Percentiles rank a stretch among this genome's conserved stretches.
phyloP scores from a whole-genome alignment of 2,329 filamentous ascomycete species.

The Chaetomiaceae sp. region DNA sequence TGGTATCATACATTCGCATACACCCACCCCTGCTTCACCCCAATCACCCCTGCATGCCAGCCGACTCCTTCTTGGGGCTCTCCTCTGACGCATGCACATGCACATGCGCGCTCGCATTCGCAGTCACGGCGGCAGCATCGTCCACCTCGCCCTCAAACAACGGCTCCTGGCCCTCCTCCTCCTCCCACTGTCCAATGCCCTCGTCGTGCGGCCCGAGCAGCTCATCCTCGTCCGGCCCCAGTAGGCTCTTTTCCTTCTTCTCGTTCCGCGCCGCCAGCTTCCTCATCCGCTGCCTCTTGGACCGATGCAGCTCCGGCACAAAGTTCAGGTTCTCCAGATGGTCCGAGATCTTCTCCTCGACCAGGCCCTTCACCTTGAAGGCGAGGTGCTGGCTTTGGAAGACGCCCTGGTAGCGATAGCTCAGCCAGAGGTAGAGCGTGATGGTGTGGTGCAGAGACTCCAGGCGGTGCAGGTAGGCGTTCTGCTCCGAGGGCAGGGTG shows the following conservation, averaged over 20 bases:
- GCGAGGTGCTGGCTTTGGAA: conserved; percentile 73
- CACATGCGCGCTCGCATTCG: neutral
- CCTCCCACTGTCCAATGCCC: conserved; percentile 27
- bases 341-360: conserved; percentile 70
- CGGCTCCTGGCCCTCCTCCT: conserved; percentile 29
- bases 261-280: conserved; percentile 18
- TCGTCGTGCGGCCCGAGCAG: conserved; percentile 12
- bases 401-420: conserved; percentile 78
- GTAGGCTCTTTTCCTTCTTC: conserved; percentile 19
- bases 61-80: neutral
- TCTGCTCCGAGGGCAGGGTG: conserved; percentile 36
- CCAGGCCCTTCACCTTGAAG: conserved; percentile 70
- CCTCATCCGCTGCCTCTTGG: conserved; percentile 29
- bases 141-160: neutral
- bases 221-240: conserved; percentile 24
- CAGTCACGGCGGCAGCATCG: neutral
- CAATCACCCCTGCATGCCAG: neutral
- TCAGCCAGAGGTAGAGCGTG: conserved; percentile 88
- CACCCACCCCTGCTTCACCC: neutral
- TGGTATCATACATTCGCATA: neutral
- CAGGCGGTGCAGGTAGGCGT: conserved; percentile 59
- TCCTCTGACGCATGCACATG: neutral
- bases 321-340: conserved; percentile 55
- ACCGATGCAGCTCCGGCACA: conserved; percentile 34
- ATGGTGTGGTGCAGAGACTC: conserved; percentile 78